Conservation (phyloP, 106 monocot genomes). For the Acorus calamus region DNA sequence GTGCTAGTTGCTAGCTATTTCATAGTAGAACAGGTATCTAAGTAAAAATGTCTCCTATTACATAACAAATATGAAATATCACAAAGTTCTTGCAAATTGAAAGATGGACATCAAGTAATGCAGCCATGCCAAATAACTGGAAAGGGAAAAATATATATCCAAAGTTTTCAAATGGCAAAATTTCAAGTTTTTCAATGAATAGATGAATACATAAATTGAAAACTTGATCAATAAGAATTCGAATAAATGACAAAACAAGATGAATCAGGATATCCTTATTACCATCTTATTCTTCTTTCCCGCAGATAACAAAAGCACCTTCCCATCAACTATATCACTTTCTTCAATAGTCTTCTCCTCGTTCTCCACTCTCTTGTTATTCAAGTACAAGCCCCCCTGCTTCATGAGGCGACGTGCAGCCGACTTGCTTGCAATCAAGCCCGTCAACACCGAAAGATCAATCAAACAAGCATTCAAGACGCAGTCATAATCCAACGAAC, state of each 20-base stretch:
- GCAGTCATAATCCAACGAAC: constrained; percentile 38
- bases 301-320: constrained; percentile 77
- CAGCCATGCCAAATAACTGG: too few relatives aligned
- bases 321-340: constrained; percentile 70
- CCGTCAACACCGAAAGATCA: constrained; percentile 60
- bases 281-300: constrained; percentile 99
- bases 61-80: too few relatives aligned
- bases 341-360: constrained; percentile 63
- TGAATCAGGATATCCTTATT: constrained; percentile 54
- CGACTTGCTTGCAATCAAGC: constrained; percentile 68
- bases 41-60: too few relatives aligned
- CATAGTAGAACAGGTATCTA: too few relatives aligned
- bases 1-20: too few relatives aligned
- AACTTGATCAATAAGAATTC: too few relatives aligned
- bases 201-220: too few relatives aligned
- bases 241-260: neutral
- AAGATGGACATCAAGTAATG: too few relatives aligned
- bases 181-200: too few relatives aligned
- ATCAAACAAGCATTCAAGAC: constrained; percentile 66
- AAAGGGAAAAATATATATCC: too few relatives aligned
- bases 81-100: too few relatives aligned
- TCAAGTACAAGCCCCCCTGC: constrained; percentile 86
- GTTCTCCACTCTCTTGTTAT: constrained; percentile 66
- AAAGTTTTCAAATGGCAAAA: too few relatives aligned
- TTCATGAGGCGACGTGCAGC: constrained; percentile 69